Evolutionary conservation across 352 stramenopile species (phyloP), one percentile per base, ranked within the genome.

Genomic region (Globisporangium carolinianum): DNA sequence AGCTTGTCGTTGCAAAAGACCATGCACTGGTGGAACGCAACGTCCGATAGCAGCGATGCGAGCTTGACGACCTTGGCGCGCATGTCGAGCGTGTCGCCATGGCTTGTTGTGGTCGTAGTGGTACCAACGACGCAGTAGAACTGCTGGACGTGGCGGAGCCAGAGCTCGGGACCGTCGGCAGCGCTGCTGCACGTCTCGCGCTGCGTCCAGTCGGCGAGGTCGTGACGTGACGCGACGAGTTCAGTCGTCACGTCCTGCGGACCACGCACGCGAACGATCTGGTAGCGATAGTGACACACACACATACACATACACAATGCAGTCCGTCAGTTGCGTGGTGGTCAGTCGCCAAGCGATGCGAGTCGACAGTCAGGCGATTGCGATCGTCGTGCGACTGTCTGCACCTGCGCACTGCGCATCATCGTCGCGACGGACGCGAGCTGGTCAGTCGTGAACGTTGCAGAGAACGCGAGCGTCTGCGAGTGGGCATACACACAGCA

Each of bases 1-100:
- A 87, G 79, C 67, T 90, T 92, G 67, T 90, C 83, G 66, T 92
- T 92, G 67, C 78, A 91, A 57, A 92, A 92, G 39, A 90, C 80
- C 55, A 92, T 90, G 59, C 83, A 90, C 61, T 92, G 79, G 42
- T 76, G 72, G 58, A 92, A 92, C 42, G 73, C 60, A 47, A 91
- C 70, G 53, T 87, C 74, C 4, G 83, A 76, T 6, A 92, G 75
- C 37, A 92, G 61, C 24, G 56, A 46, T 37, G 67, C 72, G 17
- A 92, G 65, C 53, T 67, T 68, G 35, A 79, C 65, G 53, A 91
- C 65, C 49, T 91, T 92, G 4, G 67, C 45, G 39, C 72, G 76
- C 58, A 90, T 75, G 46, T 73, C 63, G 35, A 86, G 57, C 15
- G 48, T 55, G 17, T 75, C 69, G 3, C 12, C 10, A 14, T 1